Evolutionary conservation across 2,329 filamentous ascomycete species (phyloP).

Genomic region (Chlorencoelia australis): DNA sequence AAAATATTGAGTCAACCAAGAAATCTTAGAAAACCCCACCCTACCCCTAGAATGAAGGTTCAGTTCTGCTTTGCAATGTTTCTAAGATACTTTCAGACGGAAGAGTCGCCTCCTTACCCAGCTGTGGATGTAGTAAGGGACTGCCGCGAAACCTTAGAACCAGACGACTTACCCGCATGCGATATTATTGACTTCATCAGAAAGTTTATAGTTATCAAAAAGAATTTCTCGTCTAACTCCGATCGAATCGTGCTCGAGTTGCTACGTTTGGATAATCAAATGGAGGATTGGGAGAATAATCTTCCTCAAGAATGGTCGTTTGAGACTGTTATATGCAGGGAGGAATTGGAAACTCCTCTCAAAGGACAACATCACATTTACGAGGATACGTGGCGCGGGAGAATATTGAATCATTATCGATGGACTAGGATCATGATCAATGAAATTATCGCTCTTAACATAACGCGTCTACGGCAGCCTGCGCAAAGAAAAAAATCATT

Average conservation of each 20-base stretch:
- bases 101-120: not conserved
- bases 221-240: too few relatives aligned
- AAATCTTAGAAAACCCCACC: not conserved
- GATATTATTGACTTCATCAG: too few relatives aligned
- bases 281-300: constrained; percentile 13
- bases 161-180: too few relatives aligned
- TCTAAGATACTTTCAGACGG: not conserved
- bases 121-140: too few relatives aligned
- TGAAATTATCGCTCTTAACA: constrained; percentile 13
- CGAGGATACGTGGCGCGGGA: constrained; percentile 17
- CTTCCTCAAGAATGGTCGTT: constrained; percentile 16
- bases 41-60: not conserved
- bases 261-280: constrained; percentile 10
- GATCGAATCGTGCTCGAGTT: constrained; percentile 7
- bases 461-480: constrained; percentile 4
- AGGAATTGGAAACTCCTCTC: constrained; percentile 7
- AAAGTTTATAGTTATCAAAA: too few relatives aligned
- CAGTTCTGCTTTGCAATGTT: constrained; percentile 1
- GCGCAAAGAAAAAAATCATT: constrained; percentile 11
- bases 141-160: too few relatives aligned
- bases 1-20: constrained; percentile 7
- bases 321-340: not conserved
- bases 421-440: constrained; percentile 19
- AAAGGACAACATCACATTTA: constrained; percentile 13
- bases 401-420: constrained; percentile 19